phyloP scores from a whole-genome alignment of 768 basidiomycete species.

The Cytidiella melzeri region DNA sequence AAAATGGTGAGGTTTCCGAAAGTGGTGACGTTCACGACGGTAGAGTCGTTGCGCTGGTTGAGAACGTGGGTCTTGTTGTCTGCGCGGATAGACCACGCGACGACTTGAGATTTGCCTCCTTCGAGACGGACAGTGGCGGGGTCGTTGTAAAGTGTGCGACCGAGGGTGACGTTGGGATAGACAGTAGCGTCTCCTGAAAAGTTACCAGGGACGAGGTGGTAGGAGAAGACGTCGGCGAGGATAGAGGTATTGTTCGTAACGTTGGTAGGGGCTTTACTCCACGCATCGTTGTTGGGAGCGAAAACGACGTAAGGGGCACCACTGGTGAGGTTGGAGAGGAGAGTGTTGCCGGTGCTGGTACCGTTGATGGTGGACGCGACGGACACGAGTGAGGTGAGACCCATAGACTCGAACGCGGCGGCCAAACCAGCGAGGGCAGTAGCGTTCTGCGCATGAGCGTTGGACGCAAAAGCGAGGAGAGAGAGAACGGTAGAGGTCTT shows the following conservation, averaged over 20 bases:
- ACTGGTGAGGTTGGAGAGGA: slow-evolving; percentile 38
- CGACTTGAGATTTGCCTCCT: slow-evolving; percentile 51
- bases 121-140: slow-evolving; percentile 45
- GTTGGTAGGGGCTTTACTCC: slow-evolving; percentile 27
- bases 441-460: slow-evolving; percentile 26
- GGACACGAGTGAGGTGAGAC: slow-evolving; percentile 37
- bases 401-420: slow-evolving; percentile 31
- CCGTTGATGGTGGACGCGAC: slow-evolving; percentile 36
- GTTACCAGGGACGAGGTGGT: slow-evolving; percentile 52
- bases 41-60: slow-evolving; percentile 39
- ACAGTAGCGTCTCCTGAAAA: slow-evolving; percentile 36
- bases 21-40: slow-evolving; percentile 33
- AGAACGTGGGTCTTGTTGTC: slow-evolving; percentile 38
- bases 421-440: slow-evolving; percentile 29
- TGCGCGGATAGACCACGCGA: slow-evolving; percentile 36
- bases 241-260: slow-evolving; percentile 28
- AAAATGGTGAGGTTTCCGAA: slow-evolving; percentile 40
- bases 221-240: slow-evolving; percentile 46
- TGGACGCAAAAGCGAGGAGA: slow-evolving; percentile 21
- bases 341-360: slow-evolving; percentile 34
- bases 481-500: neutral
- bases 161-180: slow-evolving; percentile 56
- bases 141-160: slow-evolving; percentile 55
- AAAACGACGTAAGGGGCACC: slow-evolving; percentile 46
- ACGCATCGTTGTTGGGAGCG: slow-evolving; percentile 49